Evolutionary conservation across 306 rosid genomes (phyloP).

Genomic region (Acacia acuminata): DNA sequence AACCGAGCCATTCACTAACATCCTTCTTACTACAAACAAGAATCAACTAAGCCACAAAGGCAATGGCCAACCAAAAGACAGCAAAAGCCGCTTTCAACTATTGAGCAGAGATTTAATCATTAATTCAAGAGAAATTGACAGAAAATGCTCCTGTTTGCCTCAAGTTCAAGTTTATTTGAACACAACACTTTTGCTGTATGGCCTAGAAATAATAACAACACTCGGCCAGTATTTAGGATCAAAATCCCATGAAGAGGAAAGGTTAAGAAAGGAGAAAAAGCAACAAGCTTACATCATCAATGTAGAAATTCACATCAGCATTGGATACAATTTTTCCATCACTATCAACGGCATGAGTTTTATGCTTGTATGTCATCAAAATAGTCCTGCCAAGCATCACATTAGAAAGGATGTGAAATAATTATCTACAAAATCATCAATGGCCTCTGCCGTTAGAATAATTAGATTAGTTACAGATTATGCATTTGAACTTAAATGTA

Average conservation of each 20-base stretch:
- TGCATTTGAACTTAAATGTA: too few species aligned
- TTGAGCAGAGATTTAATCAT: background rate
- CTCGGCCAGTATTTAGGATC: conserved; percentile 3
- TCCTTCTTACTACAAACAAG: background rate
- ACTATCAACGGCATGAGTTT: conserved; percentile 88
- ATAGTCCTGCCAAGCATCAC: conserved; percentile 70
- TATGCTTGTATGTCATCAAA: conserved; percentile 94
- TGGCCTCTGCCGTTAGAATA: too few species aligned
- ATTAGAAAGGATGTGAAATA: conserved; percentile 4
- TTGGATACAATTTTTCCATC: conserved; percentile 80
- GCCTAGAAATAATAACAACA: background rate
- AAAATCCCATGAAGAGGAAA: background rate
- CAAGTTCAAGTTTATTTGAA: background rate
- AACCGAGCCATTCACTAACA: background rate
- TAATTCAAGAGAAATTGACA: background rate
- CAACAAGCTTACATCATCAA: conserved; percentile 68
- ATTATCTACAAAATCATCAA: background rate
- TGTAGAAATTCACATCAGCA: conserved; percentile 89
- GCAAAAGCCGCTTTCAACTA: background rate
- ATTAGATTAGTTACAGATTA: too few species aligned
- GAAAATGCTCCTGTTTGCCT: background rate
- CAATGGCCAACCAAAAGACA: background rate
- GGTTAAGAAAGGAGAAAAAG: conserved; percentile 8
- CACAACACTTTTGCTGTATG: background rate
- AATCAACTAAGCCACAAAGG: background rate